Conservation (phyloP, 2,329 filamentous ascomycete species). For the Madurella mycetomatis region DNA sequence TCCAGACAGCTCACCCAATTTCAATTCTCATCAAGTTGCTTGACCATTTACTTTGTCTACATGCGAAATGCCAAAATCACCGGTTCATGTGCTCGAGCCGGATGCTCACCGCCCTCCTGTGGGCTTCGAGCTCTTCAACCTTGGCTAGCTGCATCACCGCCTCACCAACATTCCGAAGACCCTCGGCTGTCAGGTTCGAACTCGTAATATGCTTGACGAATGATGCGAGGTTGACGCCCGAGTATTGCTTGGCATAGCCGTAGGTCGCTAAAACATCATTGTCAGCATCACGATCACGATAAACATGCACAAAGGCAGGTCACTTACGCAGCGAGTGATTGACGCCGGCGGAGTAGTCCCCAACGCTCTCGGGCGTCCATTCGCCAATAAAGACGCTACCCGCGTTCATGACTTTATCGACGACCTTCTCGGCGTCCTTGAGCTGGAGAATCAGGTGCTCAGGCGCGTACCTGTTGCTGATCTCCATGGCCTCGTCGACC, state of each 20-base stretch:
- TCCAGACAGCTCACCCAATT: not conserved
- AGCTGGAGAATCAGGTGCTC: slow-evolving; percentile 95
- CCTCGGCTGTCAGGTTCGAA: slow-evolving; percentile 81
- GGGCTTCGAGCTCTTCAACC: slow-evolving; percentile 91
- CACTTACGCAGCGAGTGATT: slow-evolving; percentile 94
- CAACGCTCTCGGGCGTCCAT: slow-evolving; percentile 97
- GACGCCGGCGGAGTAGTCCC: slow-evolving; percentile 95
- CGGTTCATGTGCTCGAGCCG: slow-evolving; percentile 53
- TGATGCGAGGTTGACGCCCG: slow-evolving; percentile 89
- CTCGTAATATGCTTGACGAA: slow-evolving; percentile 98
- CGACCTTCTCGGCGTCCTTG: slow-evolving; percentile 66
- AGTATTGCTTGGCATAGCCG: slow-evolving; percentile 97
- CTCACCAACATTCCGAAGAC: slow-evolving; percentile 75
- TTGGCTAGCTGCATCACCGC: slow-evolving; percentile 94
- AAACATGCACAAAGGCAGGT: not conserved
- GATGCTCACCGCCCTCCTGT: slow-evolving; percentile 85
- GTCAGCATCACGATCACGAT: not conserved
- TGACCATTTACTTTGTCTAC: not conserved
- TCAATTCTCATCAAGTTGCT: too few relatives aligned
- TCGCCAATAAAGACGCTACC: slow-evolving; percentile 93
- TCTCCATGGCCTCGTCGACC: slow-evolving; percentile 67
- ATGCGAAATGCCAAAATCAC: not conserved
- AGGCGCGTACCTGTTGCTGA: slow-evolving; percentile 92
- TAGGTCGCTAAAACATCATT: slow-evolving; percentile 69
- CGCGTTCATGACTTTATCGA: slow-evolving; percentile 82